Base-by-base conservation (phyloP, 768 basidiomycete genomes). In the Lactarius deliciosus region DNA sequence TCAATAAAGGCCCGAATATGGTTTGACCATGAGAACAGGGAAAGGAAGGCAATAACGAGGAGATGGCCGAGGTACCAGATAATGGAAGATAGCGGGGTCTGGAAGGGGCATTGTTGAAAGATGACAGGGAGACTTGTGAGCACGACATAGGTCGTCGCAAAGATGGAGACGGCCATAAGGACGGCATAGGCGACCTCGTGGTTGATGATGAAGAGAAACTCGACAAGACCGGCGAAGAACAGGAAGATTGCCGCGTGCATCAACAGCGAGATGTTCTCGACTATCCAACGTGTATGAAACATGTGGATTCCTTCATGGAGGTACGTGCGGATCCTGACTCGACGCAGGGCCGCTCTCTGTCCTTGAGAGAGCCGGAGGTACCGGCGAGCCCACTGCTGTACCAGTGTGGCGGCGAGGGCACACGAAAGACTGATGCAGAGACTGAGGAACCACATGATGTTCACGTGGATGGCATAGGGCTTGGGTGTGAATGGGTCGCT, bases 401-500 rank as follows among this genome's bases (percentile, higher is more conserved):
- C 61, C 10, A 69, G 45, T 2, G 61, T 63, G 13, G 68, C 66
- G n/a, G 16, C 15, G 20, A 69, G 68, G 10, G 66, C 68, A 28
- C 60, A 60, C 2, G 41, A 47, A 32, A 68, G 65, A 10, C 55
- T 47, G 45, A 66, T 30, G 30, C 45, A 61, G 45, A 70, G 67
- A 32, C 69, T 70, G 61, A 64, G 45, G 62, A 70, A 70, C 69
- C 69, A 70, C 30, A 70, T 38, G 11, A 61, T 70, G 13, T 70
- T 70, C 25, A 70, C 67, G 38, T 60, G 61, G 30, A 69, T 9
- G 11, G 45, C 41, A 25, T 28, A 47, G 7, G 57, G 54, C 43
- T 18, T 11, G 4, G 45, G 36, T 3, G 5, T 30, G 38, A 67
- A 69, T 4, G 45, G 1, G 15, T 57, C 64, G 13, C 8, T 18